Conservation (phyloP, 176 grass and related monocot genomes). For the bread wheat (Triticum aestivum) region DNA sequence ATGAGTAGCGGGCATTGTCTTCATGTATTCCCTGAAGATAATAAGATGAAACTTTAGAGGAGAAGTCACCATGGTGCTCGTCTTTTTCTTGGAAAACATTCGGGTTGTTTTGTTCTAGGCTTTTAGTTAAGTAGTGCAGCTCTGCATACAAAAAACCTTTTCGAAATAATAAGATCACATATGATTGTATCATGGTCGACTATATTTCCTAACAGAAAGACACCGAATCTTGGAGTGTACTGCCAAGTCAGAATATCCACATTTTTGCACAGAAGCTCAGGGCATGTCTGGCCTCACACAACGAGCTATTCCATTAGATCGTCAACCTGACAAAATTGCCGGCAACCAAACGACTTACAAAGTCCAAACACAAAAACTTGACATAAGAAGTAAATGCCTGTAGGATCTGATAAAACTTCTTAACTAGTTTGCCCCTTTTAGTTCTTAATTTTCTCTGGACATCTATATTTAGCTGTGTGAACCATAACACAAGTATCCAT, state of each 20-base stretch:
- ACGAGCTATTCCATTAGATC: background rate
- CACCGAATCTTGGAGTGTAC: background rate
- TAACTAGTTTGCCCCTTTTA: background rate
- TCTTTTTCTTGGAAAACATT: background rate
- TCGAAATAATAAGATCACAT: background rate
- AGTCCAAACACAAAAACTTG: background rate
- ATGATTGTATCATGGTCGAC: background rate
- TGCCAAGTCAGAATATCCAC: constrained; percentile 4
- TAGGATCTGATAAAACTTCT: background rate
- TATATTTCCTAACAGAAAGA: background rate
- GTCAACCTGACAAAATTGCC: background rate
- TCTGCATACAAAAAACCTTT: background rate
- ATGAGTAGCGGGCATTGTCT: constrained; percentile 32
- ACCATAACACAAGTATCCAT: background rate
- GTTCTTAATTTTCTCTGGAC: background rate
- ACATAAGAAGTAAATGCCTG: background rate
- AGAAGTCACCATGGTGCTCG: background rate
- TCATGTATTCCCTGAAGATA: constrained; percentile 55
- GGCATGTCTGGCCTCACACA: background rate
- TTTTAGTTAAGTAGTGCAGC: background rate
- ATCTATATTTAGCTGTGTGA: background rate
- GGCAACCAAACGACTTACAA: background rate
- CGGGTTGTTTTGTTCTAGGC: background rate
- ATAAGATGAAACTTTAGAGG: constrained; percentile 13
- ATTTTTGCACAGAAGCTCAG: background rate